Evolutionary conservation across 495 filamentous ascomycete species (phyloP), one percentile per base, ranked within the genome.

Genomic region (Xylaria sp.): DNA sequence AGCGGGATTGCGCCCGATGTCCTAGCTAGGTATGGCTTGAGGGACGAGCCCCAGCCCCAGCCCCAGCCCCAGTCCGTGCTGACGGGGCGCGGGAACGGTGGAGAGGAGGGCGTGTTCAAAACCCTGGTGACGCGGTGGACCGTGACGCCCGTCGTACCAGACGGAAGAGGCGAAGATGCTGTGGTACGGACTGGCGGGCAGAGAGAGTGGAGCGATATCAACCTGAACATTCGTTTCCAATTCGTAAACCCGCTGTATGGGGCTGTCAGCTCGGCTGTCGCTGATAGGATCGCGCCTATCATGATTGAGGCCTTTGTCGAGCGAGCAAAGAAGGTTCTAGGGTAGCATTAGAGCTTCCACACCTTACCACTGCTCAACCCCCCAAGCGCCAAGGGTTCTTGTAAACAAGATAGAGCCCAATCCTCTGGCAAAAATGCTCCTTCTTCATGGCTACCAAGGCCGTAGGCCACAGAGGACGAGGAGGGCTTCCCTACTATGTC

Each of bases 291-390:
- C 75, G 95, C 92, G 31, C 88, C 87, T 14, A 83, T 92, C 63
- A 96, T 99, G 95, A 91, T 99, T 75, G 89, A 92, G 82, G 96
- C 96, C 37, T 99, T 98, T 86, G 94, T 97, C 85, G 87, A 86
- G 83, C 85, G 93, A 77, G 92, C 93, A 50, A 83, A 84, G 82
- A 83, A 71, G 40, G 26, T 65, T 11, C 53, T 74, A 26, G 73
- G 70, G 61, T 77, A 63, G 46, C 24, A 24, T 29, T 21, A n/a
- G 29, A 48, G 17, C 29, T 64, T 15, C 15, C 41, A 40, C 21
- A 15, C n/a, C 31, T 21, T 0, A 43, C n/a, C 35, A 43, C 8
- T 37, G 29, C 55, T 37, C 3, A 59, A 61, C 37, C 37, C 0
- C 12, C 12, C 33, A 11, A 43, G 37, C 59, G 8, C n/a, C 5